Conservation (phyloP, 2,329 filamentous ascomycete species). For the Lecanicillium sp. region DNA sequence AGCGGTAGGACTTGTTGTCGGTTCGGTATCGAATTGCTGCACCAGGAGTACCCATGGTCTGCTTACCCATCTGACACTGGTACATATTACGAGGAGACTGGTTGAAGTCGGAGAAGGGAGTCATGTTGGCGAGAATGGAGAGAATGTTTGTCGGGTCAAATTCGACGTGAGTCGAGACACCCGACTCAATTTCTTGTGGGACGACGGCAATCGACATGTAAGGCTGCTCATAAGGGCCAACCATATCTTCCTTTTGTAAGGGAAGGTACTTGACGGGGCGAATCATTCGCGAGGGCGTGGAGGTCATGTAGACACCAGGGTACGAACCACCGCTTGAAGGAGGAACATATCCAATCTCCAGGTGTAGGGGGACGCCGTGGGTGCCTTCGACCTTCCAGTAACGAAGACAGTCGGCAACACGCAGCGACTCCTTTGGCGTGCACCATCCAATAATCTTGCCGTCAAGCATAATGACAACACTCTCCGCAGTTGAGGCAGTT, state of each 20-base stretch:
- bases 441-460: slow-evolving; percentile 88
- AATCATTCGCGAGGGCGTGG: slow-evolving; percentile 77
- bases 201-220: slow-evolving; percentile 97
- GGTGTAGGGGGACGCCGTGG: slow-evolving; percentile 69
- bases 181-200: slow-evolving; percentile 80
- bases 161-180: slow-evolving; percentile 88
- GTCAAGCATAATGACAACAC: slow-evolving; percentile 83
- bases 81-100: slow-evolving; percentile 99
- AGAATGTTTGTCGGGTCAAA: slow-evolving; percentile 93
- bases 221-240: slow-evolving; percentile 91
- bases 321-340: slow-evolving; percentile 88
- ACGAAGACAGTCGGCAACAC: slow-evolving; percentile 78
- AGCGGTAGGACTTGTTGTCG: slow-evolving; percentile 92
- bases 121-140: slow-evolving; percentile 97
- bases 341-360: slow-evolving; percentile 90
- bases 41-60: slow-evolving; percentile 95
- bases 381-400: slow-evolving; percentile 93
- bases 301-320: slow-evolving; percentile 90
- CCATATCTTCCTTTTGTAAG: slow-evolving; percentile 75
- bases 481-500: slow-evolving; percentile 73
- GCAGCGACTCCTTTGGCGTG: slow-evolving; percentile 70
- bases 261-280: slow-evolving; percentile 89
- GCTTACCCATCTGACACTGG: slow-evolving; percentile 98
- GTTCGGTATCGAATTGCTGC: slow-evolving; percentile 79
- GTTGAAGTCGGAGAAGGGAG: slow-evolving; percentile 97